Evolutionary conservation across 1,284 basidiomycete genomes (phyloP).

Genomic region (Ustilago trichophora): DNA sequence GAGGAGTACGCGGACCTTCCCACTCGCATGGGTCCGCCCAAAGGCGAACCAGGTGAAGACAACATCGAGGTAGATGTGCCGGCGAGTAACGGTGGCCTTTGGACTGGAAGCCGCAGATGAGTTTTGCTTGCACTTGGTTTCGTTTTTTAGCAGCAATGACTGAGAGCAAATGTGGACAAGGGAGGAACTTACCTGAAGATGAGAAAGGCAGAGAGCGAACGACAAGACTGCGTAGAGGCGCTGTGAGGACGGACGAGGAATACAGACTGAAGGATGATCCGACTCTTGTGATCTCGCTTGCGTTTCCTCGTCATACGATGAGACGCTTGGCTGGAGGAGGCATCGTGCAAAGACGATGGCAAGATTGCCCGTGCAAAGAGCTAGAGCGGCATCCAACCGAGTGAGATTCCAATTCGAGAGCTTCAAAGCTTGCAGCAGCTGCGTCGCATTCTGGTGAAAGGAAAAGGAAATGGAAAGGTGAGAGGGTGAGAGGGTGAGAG

Average conservation of each 20-base stretch:
- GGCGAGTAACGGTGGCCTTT: constrained; percentile 65
- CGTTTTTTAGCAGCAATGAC: neutral
- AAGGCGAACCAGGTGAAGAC: constrained; percentile 19
- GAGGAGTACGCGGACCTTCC: constrained; percentile 66
- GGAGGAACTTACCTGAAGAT: constrained; percentile 20
- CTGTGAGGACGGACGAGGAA: neutral
- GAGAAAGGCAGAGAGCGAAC: neutral
- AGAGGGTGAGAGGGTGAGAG: neutral
- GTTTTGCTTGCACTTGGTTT: neutral
- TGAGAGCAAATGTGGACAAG: neutral
- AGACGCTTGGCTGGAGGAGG: constrained; percentile 16
- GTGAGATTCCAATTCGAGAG: neutral
- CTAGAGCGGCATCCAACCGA: constrained; percentile 9
- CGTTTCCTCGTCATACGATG: constrained; percentile 14
- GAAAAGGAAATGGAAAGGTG: neutral
- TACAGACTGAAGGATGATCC: neutral
- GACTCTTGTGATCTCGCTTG: constrained; percentile 33
- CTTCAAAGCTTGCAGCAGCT: neutral
- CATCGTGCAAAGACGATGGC: constrained; percentile 39
- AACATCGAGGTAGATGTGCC: constrained; percentile 8
- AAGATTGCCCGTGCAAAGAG: constrained; percentile 43
- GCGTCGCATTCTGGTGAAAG: neutral
- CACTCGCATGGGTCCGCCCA: constrained; percentile 57
- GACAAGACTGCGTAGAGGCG: neutral
- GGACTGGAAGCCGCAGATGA: constrained; percentile 45